Evolutionary conservation across 1,139 yeast species (phyloP).

Genomic region (Diutina mesorugosa): DNA sequence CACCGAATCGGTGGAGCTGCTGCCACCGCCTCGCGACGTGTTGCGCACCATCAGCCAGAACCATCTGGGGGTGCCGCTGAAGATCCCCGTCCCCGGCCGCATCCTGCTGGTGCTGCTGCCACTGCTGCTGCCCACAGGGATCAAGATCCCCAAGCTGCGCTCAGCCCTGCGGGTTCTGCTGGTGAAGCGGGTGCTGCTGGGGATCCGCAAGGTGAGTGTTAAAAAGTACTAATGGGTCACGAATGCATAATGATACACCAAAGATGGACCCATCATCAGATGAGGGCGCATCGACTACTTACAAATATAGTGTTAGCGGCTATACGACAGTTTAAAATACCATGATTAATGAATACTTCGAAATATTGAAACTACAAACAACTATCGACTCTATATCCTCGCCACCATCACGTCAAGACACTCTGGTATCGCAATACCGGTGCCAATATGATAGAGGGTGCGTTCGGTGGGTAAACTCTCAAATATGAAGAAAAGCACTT

Average conservation of each 20-base stretch:
- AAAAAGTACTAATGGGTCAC: constrained; percentile 8
- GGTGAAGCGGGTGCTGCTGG: constrained; percentile 18
- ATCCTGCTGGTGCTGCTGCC: constrained; percentile 35
- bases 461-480: neutral
- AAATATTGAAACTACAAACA: no score
- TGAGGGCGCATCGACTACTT: neutral
- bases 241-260: neutral
- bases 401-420: no score
- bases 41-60: constrained; percentile 24
- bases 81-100: constrained; percentile 35
- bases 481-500: neutral
- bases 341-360: neutral
- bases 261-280: neutral
- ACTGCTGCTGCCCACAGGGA: constrained; percentile 15
- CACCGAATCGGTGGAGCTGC: constrained; percentile 23
- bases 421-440: neutral
- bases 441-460: neutral
- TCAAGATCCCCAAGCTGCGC: constrained; percentile 23
- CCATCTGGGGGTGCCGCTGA: constrained; percentile 23
- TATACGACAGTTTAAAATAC: neutral
- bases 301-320: neutral
- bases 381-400: no score
- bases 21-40: constrained; percentile 30
- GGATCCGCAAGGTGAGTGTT: constrained; percentile 25
- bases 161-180: constrained; percentile 16